Percentiles rank a stretch among this genome's conserved stretches.
Conservation (phyloP, 345 rosid species). For the Syzygium jambos region DNA sequence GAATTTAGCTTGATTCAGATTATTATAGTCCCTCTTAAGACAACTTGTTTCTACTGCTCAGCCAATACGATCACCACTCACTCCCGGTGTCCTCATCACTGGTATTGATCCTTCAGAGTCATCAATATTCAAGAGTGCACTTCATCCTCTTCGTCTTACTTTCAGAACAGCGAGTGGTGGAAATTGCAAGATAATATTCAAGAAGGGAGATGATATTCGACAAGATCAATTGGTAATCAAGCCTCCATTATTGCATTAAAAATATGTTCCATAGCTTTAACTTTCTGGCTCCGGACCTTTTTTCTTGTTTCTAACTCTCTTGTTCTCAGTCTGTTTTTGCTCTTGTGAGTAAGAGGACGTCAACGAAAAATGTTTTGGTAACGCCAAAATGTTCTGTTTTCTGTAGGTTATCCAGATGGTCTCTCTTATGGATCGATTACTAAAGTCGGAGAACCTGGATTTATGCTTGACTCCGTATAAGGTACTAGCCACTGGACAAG, state of each 20-base stretch:
- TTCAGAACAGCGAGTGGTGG: slow-evolving; percentile 74
- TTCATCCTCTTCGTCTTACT: slow-evolving; percentile 83
- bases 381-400: slow-evolving; percentile 2
- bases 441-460: slow-evolving; percentile 92
- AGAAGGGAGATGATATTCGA: slow-evolving; percentile 97
- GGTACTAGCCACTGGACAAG: slow-evolving; percentile 98
- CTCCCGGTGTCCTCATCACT: slow-evolving; percentile 65
- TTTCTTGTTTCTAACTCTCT: background rate
- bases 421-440: slow-evolving; percentile 94
- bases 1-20: background rate
- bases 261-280: background rate
- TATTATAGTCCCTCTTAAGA: background rate
- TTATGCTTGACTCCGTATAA: slow-evolving; percentile 82
- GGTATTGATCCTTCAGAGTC: slow-evolving; percentile 95
- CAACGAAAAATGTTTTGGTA: background rate
- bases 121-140: slow-evolving; percentile 86
- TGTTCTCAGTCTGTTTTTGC: background rate
- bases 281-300: background rate
- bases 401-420: slow-evolving; percentile 97
- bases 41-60: slow-evolving; percentile 12
- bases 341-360: background rate
- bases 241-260: background rate
- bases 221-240: slow-evolving; percentile 88
- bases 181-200: slow-evolving; percentile 72
- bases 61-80: slow-evolving; percentile 89